These are phyloP conservation scores for Alternaria arbusti DNA, from an alignment of 2,329 filamentous ascomycete genomes.

Conservation along the genomic window DNA sequence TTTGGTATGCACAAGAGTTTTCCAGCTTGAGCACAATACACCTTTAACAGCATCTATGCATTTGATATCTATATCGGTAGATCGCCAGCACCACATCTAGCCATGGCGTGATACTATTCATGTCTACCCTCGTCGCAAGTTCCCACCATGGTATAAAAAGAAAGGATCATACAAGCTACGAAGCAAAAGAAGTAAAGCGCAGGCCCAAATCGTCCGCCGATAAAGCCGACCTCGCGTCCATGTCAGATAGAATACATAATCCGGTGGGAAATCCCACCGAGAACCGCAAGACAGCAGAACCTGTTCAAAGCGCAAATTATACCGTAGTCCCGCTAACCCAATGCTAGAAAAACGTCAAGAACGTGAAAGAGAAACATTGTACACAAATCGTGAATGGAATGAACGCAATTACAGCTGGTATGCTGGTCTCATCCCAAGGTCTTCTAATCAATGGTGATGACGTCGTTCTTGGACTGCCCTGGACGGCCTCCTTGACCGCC, in stretches of 20 bases:
- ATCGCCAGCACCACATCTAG: not conserved
- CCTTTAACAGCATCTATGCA: not conserved
- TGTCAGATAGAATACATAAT: not conserved
- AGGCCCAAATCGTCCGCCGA: not conserved
- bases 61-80: not conserved
- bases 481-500: constrained; percentile 9
- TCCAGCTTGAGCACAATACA: not conserved
- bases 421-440: not conserved
- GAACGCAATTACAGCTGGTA: not conserved
- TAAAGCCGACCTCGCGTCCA: not conserved
- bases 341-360: not conserved
- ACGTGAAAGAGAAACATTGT: not conserved
- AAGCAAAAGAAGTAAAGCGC: not conserved
- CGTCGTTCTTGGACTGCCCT: constrained; percentile 17
- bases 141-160: not conserved
- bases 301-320: not conserved
- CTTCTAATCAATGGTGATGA: constrained; percentile 34
- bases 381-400: not conserved
- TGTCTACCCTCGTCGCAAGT: not conserved
- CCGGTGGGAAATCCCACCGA: not conserved
- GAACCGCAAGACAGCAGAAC: not conserved
- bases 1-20: not conserved
- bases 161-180: not conserved
- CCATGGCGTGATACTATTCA: not conserved
- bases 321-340: not conserved